Base-by-base conservation (phyloP, 495 filamentous ascomycete genomes). In the Neurospora sp. region DNA sequence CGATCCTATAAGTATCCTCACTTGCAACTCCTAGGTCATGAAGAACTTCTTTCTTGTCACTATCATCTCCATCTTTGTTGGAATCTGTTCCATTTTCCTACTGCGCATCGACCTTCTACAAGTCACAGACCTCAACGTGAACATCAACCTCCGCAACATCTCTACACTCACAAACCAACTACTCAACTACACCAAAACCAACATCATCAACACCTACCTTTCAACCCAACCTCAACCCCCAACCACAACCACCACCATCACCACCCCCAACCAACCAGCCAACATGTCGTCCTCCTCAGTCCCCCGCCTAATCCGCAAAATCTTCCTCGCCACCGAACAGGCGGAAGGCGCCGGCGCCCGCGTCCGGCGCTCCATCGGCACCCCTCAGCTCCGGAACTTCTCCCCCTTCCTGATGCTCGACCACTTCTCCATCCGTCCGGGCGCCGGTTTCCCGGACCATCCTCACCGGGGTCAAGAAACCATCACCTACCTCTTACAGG, bases 321-420 rank as follows among this genome's bases (percentile, higher is more conserved):
- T 89, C 77, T 93, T 98, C 84, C 88, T 92, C 39, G 96, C 95
- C 75, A 83, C 91, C 75, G 93, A 97, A 81, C 93, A 96, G 83
- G 84, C 92, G 70, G 95, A 98, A 82, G 95, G 95, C 71, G 94
- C 92, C 5, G 95, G 95, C 44, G 95, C 95, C 0, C 87, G 91
- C 60, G 95, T 98, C 3, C 89, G 95, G 46, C 91, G 95, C 75
- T 94, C 92, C 39, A 93, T 99, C 79, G 95, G 95, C 70, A 96
- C 93, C 4, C 86, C 92, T 7, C 88, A 92, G 74, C 87, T 98
- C 5, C 88, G 91, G 78, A 93, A 97, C 83, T 92, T 99, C 85
- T 91, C 89, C 23, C 95, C 95, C 12, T 99, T 99, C 86, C 87
- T 99, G 16, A 97, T 99, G 95, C 92, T 98, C 35, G 95, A 99